Evolutionary conservation across 2,329 filamentous ascomycete genomes (phyloP).

Genomic region (Colletotrichum sp.): DNA sequence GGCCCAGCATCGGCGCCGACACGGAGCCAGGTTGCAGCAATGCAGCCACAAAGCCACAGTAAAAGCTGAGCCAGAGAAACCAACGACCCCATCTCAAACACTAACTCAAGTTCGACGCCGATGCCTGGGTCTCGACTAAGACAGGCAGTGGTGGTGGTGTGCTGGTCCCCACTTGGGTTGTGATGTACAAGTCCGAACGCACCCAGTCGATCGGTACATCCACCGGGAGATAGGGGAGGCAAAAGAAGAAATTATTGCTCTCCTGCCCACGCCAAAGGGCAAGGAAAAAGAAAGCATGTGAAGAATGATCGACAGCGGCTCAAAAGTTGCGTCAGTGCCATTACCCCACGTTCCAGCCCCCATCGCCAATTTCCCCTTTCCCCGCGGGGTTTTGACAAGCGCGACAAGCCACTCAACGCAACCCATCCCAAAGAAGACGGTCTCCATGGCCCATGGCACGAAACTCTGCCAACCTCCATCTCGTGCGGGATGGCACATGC

Average conservation of each 20-base stretch:
- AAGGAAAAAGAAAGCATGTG: conserved; percentile 4
- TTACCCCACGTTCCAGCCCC: conserved; percentile 6
- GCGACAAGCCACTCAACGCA: background rate
- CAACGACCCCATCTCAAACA: background rate
- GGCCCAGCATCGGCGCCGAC: background rate
- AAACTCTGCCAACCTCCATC: background rate
- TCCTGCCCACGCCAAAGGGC: background rate
- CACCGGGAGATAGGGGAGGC: background rate
- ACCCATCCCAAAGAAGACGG: background rate
- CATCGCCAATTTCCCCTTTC: background rate
- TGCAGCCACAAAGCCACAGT: background rate
- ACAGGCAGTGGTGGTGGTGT: background rate
- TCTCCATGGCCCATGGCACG: background rate
- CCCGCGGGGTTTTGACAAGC: background rate
- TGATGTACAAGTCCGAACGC: background rate
- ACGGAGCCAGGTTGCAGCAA: background rate
- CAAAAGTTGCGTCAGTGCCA: background rate
- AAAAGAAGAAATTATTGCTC: background rate
- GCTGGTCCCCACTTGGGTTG: background rate
- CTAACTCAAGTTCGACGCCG: background rate
- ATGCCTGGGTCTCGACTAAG: background rate
- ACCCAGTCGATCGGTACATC: background rate
- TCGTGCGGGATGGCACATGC: background rate
- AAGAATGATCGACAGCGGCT: conserved; percentile 16
- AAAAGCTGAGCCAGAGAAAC: background rate